Conservation (phyloP, 2,329 filamentous ascomycete genomes). For the Byssothecium circinans region DNA sequence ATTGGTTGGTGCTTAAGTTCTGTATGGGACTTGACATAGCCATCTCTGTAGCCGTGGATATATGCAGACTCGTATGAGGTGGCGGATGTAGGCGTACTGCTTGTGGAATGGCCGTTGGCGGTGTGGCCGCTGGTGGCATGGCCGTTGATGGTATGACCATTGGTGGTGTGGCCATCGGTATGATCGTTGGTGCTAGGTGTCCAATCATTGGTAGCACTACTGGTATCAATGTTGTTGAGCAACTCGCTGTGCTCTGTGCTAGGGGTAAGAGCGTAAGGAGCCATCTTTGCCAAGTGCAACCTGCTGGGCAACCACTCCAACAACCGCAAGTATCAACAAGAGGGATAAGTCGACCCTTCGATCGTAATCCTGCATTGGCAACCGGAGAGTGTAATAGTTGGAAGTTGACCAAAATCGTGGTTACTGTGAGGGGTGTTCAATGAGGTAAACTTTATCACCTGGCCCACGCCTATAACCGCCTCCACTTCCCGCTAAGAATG, state of each 20-base stretch:
- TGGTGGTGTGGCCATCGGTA: not conserved
- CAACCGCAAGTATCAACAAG: not conserved
- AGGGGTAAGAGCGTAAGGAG: slow-evolving; percentile 22
- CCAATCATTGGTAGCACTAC: not conserved
- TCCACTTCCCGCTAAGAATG: not conserved
- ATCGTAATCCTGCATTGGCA: not conserved
- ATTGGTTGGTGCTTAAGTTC: slow-evolving; percentile 23
- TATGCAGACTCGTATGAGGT: slow-evolving; percentile 17
- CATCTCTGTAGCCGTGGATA: slow-evolving; percentile 21
- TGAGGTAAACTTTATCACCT: not conserved
- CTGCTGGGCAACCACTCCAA: not conserved
- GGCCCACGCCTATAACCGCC: not conserved
- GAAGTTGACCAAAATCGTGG: not conserved
- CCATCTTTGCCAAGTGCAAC: slow-evolving; percentile 9
- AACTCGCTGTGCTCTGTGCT: slow-evolving; percentile 11
- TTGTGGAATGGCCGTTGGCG: not conserved
- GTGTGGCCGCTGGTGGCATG: not conserved
- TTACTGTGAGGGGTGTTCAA: not conserved
- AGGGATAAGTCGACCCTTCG: not conserved
- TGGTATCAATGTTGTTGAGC: not conserved
- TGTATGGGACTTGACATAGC: slow-evolving; percentile 14
- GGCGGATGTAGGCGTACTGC: slow-evolving; percentile 1
- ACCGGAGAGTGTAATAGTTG: not conserved
- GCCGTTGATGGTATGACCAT: slow-evolving; percentile 2
- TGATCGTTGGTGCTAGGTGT: not conserved